Conservation (phyloP, 768 basidiomycete species). For the Steccherinum ochraceum region DNA sequence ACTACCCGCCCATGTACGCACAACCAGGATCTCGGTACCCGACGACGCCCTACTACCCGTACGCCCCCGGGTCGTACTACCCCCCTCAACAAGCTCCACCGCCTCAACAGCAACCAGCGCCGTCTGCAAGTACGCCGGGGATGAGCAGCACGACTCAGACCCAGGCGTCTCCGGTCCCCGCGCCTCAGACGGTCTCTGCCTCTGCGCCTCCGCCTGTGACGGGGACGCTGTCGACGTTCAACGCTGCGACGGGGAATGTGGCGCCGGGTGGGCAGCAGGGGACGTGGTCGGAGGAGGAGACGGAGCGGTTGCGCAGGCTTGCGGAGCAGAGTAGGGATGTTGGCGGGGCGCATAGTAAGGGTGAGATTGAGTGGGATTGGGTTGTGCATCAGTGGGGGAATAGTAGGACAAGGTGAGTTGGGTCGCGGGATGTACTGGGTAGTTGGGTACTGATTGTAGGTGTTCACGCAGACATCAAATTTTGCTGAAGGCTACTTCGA, state of each 20-base stretch:
- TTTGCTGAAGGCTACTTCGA: constrained; percentile 70
- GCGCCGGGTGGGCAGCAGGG: constrained; percentile 49
- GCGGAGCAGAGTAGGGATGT: constrained; percentile 58
- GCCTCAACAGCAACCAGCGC: constrained; percentile 12
- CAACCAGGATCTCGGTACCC: constrained; percentile 41
- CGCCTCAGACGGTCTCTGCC: constrained; percentile 7
- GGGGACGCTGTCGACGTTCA: constrained; percentile 18
- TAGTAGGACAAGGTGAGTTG: constrained; percentile 59
- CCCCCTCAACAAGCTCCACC: constrained; percentile 7
- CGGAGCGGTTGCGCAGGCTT: constrained; percentile 57
- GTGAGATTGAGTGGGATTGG: constrained; percentile 78
- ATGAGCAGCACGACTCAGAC: constrained; percentile 2
- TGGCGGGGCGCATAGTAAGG: constrained; percentile 31
- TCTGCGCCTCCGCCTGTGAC: constrained; percentile 7
- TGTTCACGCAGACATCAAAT: constrained; percentile 62
- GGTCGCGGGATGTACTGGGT: not conserved
- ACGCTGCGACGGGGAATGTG: constrained; percentile 18
- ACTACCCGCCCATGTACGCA: constrained; percentile 33
- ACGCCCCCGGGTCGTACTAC: constrained; percentile 23
- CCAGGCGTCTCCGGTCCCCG: not conserved
- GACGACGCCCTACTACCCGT: constrained; percentile 58
- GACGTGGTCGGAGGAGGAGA: constrained; percentile 76
- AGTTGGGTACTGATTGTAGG: not conserved
- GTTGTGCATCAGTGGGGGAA: constrained; percentile 69
- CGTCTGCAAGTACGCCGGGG: constrained; percentile 12